Percentiles rank a stretch among this genome's conserved stretches.
Evolutionary conservation across 495 filamentous ascomycete genomes (phyloP).

Genomic region (Venustampulla echinocandica): DNA sequence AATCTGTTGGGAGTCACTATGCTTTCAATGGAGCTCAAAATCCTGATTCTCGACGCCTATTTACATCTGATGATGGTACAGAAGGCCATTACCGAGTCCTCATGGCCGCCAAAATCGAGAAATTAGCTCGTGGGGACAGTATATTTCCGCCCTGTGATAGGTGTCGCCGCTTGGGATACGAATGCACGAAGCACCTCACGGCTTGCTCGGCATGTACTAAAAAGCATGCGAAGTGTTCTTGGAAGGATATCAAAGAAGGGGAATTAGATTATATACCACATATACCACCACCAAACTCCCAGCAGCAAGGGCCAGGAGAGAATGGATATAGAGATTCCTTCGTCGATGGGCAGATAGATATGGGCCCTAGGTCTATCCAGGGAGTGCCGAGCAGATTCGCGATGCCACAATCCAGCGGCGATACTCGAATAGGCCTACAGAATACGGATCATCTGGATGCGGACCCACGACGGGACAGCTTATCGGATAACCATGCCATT

Average conservation of each 20-base stretch:
- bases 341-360: not conserved
- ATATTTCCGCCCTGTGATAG: slow-evolving; percentile 76
- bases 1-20: not conserved
- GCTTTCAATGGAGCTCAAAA: slow-evolving; percentile 6
- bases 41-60: not conserved
- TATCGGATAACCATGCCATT: slow-evolving; percentile 8
- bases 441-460: not conserved
- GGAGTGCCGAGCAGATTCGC: not conserved
- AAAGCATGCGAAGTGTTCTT: slow-evolving; percentile 79
- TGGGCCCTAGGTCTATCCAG: not conserved
- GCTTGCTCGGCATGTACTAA: slow-evolving; percentile 82
- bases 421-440: not conserved
- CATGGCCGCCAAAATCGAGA: slow-evolving; percentile 69
- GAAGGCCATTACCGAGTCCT: slow-evolving; percentile 43
- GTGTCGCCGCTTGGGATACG: slow-evolving; percentile 69
- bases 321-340: not conserved
- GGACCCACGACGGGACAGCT: slow-evolving; percentile 2
- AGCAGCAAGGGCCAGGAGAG: not conserved
- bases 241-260: slow-evolving; percentile 65
- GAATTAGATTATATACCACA: slow-evolving; percentile 42
- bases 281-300: no score
- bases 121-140: slow-evolving; percentile 58
- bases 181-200: slow-evolving; percentile 76
- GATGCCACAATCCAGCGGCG: not conserved
- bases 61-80: slow-evolving; percentile 14